Base-by-base conservation (phyloP, 768 basidiomycete genomes). In the Amanita polypyramis region DNA sequence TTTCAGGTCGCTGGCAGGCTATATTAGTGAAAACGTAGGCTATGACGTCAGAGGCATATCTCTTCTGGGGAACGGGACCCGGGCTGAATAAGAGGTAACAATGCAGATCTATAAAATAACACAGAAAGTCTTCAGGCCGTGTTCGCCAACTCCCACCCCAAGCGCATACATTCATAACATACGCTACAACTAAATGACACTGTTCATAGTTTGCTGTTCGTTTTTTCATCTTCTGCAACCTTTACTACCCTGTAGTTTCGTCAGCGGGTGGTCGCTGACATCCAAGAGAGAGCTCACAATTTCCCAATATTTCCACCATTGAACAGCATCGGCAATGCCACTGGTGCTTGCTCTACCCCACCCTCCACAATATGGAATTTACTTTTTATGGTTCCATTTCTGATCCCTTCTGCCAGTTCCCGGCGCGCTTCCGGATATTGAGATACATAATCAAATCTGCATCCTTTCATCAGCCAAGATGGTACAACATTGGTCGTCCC, bases 261-360 rank as follows among this genome's bases (percentile, higher is more conserved):
- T 17, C 4, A 27, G 34, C 43, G 51, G 42, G 11, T 37, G 38
- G 12, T 46, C 43, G 49, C 44, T 11, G 3, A n/a, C 36, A 12
- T 30, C 3, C 19, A 43, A 45, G 20, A 12, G 12, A 47, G 40
- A 7, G 62, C 74, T 45, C 52, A 75, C 75, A 92, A 58, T 67
- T 93, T 91, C 34, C 89, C 90, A 0, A 74, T 82, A 58, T 92
- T 92, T 2, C 70, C 82, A 21, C 90, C 89, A 10, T 65, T 74
- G 65, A 79, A 93, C 9, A 94, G 65, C 68, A 88, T 60, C 0
- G 73, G 76, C 36, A 91, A 63, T n/a, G 83, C 75, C 15, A 68
- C 66, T 1, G 87, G 84, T 12, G 85, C 85, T 45, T 81, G 76
- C 54, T 86, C 78, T 37, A 90, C 62, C 2, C 87, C 70, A 19